Base-by-base conservation (phyloP, 257 asterid species). In the Solanum peruvianum region DNA sequence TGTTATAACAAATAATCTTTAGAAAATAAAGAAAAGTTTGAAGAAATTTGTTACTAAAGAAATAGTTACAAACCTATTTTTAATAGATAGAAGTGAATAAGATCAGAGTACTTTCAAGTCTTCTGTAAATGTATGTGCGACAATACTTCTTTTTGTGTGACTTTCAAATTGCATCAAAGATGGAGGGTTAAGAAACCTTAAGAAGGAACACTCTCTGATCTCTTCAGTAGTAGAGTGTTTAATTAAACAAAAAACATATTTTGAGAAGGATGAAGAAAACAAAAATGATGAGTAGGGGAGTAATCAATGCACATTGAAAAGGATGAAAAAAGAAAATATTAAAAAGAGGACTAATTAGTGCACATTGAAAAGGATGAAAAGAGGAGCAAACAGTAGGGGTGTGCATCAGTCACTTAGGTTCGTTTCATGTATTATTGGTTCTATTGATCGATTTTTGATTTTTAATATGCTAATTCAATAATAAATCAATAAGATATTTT, bases 131-230 rank as follows among this genome's bases (percentile, higher is more conserved):
- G 88, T 88, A 85, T 21, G 83, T 42, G 52, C 45, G 15, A 37
- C 86, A 31, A n/a, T 82, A 21, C 42, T 90, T 47, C 20, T 87
- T 45, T 60, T 89, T 49, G 62, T 85, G 13, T 87, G 83, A 82
- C 29, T 44, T 11, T 69, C 88, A 11, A 44, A 23, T 27, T 39
- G 72, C 16, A 25, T 72, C 7, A 72, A 78, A 2, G 91, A 71
- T 35, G 82, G 82, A 18, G 91, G 87, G 18, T 49, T 42, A 15
- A 89, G 92, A 73, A 44, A 39, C 86, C 87, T 89, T 2, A 66
- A 85, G n/a, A 82, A 87, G 12, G 70, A 64, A 3, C 9, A 12
- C 4, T 23, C 45, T 7, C 52, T 39, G 25, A 39, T 80, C 20
- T 37, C 71, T 9, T 58, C 84, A 14, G 58, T 14, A 60, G 20